Evolutionary conservation across 1,284 basidiomycete species (phyloP), one percentile per base, ranked within the genome.

Genomic region (Heterobasidion irregulare): DNA sequence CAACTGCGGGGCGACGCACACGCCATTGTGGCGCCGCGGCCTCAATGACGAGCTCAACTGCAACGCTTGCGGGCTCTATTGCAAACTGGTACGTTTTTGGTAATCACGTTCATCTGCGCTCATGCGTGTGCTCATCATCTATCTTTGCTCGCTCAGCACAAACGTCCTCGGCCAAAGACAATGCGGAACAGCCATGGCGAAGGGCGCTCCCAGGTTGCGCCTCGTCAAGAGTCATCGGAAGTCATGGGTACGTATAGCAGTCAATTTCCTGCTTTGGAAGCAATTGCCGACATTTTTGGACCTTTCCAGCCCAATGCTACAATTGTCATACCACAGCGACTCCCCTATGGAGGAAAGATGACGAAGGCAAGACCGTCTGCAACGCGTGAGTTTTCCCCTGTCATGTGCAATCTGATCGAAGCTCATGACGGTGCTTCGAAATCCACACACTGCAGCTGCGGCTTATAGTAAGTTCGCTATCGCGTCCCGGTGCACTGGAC

Each of bases 251-350:
- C 60, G 61, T 59, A 52, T 56, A 47, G 33, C 55, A 55, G 53
- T 45, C 47, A 47, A 74, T 47, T 45, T 47, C 56, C 57, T 57
- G 58, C 58, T 54, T 13, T 47, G 7, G 16, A 26, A 12, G 16
- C 46, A 19, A 12, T 16, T 47, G 6, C 26, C 26, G 46, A 47
- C 46, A 15, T 12, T 15, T 13, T 47, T 16, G 12, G 16, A 15
- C 63, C 64, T 64, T 63, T 64, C 61, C 62, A 75, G 88, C 87
- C 5, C 86, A 89, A 74, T 94, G 91, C 72, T 90, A 88, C 70
- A 94, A 93, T 65, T 93, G 91, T 72, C 86, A 91, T 64, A 94
- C 90, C 18, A 92, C 88, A 3, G 89, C 90, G 19, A 93, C 91
- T 4, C 92, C 91, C n/a, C 78, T 93, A 41, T 94, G 91, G 90